A percentile compares a stretch with the other conserved stretches of the same genome.
Conservation (phyloP, 2,329 filamentous ascomycete species). For the Fusarium hostae region DNA sequence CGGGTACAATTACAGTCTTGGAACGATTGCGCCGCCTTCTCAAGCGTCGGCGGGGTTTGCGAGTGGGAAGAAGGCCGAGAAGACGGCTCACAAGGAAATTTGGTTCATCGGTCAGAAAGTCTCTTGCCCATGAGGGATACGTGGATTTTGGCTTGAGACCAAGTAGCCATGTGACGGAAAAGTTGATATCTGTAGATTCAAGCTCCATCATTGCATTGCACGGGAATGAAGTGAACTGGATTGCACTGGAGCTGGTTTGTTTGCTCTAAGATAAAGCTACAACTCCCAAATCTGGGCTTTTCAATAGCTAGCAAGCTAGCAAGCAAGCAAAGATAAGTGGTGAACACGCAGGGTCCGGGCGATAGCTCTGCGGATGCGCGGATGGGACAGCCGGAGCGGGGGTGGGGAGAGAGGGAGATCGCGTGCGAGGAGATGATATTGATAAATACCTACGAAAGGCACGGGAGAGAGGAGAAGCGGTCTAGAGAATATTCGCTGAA, state of each 20-base stretch:
- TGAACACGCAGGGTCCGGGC: constrained; percentile 16
- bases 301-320: constrained; percentile 12
- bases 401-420: constrained; percentile 30
- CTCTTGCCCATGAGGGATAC: constrained; percentile 41
- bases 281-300: constrained; percentile 25
- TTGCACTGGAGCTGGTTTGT: constrained; percentile 16
- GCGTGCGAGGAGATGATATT: constrained; percentile 9
- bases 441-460: neutral
- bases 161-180: constrained; percentile 46
- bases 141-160: constrained; percentile 43
- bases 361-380: constrained; percentile 9
- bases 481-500: neutral
- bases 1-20: constrained; percentile 21
- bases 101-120: constrained; percentile 43
- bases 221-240: constrained; percentile 2
- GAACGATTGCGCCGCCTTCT: constrained; percentile 38
- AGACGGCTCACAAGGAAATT: constrained; percentile 47
- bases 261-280: constrained; percentile 38
- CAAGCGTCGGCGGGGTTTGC: constrained; percentile 30
- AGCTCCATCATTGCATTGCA: constrained; percentile 42
- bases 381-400: constrained; percentile 36
- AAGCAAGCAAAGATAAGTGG: constrained; percentile 19
- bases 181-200: constrained; percentile 42
- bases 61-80: constrained; percentile 43
- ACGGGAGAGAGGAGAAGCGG: neutral